A percentile compares a stretch with the other conserved stretches of the same genome.
phyloP scores from a whole-genome alignment of 2,329 filamentous ascomycete species.

The Alternaria ventricosa region DNA sequence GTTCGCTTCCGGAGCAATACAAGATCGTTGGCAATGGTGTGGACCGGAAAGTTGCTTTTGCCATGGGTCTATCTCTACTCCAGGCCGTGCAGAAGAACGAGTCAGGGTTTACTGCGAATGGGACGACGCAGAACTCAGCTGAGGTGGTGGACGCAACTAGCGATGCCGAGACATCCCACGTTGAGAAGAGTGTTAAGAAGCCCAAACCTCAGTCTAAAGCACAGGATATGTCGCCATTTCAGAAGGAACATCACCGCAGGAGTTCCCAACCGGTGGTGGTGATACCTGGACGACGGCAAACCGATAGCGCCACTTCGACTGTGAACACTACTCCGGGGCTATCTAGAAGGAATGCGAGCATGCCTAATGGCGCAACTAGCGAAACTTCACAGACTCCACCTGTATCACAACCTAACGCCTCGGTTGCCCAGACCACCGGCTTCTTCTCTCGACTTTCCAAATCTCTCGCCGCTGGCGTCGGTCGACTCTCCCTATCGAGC shows the following conservation, averaged over 20 bases:
- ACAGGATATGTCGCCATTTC: background rate
- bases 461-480: background rate
- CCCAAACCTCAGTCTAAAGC: no score
- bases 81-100: conserved; percentile 12
- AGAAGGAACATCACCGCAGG: background rate
- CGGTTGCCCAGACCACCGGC: background rate
- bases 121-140: background rate
- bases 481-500: background rate
- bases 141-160: background rate
- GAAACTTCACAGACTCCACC: background rate
- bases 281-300: background rate
- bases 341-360: background rate
- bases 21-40: conserved; percentile 80
- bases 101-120: background rate
- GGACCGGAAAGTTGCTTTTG: conserved; percentile 69
- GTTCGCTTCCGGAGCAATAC: conserved; percentile 62
- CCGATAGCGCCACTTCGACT: background rate
- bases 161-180: background rate
- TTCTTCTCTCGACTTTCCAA: background rate
- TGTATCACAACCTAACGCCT: background rate
- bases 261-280: background rate
- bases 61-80: conserved; percentile 66
- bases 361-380: no score
- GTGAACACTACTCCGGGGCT: no score
- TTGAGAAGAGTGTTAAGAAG: background rate